Base-by-base conservation (phyloP, 768 basidiomycete genomes). In the Omphalotus guepiniiformis region DNA sequence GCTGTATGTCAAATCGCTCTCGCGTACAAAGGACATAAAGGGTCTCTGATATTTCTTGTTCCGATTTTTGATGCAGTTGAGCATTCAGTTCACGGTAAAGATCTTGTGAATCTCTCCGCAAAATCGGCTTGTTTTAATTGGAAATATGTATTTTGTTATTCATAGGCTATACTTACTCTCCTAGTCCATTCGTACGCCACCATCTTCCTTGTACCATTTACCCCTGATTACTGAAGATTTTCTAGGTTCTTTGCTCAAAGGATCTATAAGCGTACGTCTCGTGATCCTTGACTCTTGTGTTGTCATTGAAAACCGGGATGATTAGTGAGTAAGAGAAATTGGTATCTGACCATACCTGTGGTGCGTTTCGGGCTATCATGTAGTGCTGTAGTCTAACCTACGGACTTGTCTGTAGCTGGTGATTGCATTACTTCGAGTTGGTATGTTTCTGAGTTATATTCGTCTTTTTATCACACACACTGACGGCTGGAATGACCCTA, bases 261-360 rank as follows among this genome's bases (percentile, higher is more conserved):
- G 7, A 69, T 74, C 21, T 68, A 63, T 48, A 60, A 59, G 55
- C 53, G 72, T 73, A 50, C 42, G 71, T 59, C 34, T 5, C 2
- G 27, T 11, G 3, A 34, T 22, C n/a, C 26, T 22, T 9, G 19
- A 23, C 9, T 26, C 26, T 4, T 29, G 23, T n/a, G 9, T 28
- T 42, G 6, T 7, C 11, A 28, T 12, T n/a, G n/a, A n/a, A n/a
- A n/a, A n/a, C n/a, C n/a, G n/a, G n/a, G n/a, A 23, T 30, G 9
- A 28, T 13, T 39, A 73, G 70, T 73, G 46, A 69, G 70, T 60
- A 60, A 59, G 34, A 45, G 54, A 15, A 73, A 69, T 40, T 65
- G 58, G 55, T 64, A 48, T 34, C 48, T 70, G 11, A 58, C 61
- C 2, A 40, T 53, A 3, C 65, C 70, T 1, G 62, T 71, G 35